A percentile compares a stretch with the other conserved stretches of the same genome.
These are phyloP conservation scores for Centella asiatica DNA, from an alignment of 129 eudicot genomes.

Conservation along the genomic window DNA sequence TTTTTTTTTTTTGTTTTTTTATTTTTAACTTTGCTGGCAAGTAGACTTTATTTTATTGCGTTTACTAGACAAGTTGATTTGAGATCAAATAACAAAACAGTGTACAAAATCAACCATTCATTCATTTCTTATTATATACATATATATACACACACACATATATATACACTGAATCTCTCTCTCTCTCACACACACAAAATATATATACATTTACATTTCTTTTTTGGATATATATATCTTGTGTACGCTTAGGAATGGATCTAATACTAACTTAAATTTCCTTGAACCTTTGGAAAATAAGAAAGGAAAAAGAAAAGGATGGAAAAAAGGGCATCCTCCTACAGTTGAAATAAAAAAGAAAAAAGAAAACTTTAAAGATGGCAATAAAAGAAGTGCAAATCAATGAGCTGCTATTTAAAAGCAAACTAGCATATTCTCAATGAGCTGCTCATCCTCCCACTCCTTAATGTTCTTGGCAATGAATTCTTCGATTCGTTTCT, in stretches of 20 bases:
- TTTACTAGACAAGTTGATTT: background rate
- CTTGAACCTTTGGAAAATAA: background rate
- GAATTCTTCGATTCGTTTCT: constrained; percentile 6
- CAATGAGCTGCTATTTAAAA: background rate
- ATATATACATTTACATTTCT: background rate
- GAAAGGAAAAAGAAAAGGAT: background rate
- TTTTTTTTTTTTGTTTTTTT: no score
- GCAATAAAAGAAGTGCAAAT: background rate
- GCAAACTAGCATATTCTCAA: constrained; percentile 3
- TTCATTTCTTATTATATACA: background rate
- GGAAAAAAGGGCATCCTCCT: no score
- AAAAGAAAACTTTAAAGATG: background rate
- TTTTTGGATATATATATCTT: background rate
- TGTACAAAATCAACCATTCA: background rate
- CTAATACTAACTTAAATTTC: background rate
- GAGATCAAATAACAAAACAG: background rate
- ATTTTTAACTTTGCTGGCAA: no score
- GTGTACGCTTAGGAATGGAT: no score
- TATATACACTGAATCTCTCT: background rate
- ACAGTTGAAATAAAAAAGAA: no score
- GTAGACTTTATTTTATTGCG: background rate
- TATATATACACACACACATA: background rate
- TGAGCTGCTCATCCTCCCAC: constrained; percentile 10
- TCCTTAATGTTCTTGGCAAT: constrained; percentile 1
- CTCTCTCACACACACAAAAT: background rate